Percentiles rank a stretch among this genome's conserved stretches.
Conservation (phyloP, 495 filamentous ascomycete genomes). For the Daldinia grandis region DNA sequence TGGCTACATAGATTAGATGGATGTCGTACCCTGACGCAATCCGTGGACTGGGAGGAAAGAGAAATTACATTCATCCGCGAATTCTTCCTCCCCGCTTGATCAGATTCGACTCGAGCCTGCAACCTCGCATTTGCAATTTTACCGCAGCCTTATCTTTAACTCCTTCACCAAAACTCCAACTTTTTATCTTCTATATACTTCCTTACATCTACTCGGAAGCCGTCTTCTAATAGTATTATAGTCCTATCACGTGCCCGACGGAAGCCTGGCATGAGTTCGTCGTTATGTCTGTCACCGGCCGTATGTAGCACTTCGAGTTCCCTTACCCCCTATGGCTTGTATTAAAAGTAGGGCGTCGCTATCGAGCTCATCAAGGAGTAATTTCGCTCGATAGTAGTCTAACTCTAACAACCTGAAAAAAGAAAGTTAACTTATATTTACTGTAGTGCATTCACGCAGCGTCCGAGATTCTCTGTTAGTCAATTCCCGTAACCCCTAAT, state of each 20-base stretch:
- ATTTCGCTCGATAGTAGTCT: background rate
- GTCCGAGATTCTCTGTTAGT: slow-evolving; percentile 68
- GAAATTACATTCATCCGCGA: slow-evolving; percentile 35
- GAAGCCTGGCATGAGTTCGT: slow-evolving; percentile 37
- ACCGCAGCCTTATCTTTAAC: background rate
- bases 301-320: slow-evolving; percentile 1
- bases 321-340: background rate
- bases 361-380: background rate
- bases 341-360: background rate
- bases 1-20: background rate
- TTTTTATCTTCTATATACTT: slow-evolving; percentile 1
- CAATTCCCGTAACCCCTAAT: background rate
- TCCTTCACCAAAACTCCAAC: slow-evolving; percentile 7
- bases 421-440: background rate
- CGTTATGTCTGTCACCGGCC: slow-evolving; percentile 40
- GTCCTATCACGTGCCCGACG: slow-evolving; percentile 40
- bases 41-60: slow-evolving; percentile 8
- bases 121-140: background rate
- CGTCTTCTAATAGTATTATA: slow-evolving; percentile 25
- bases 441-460: slow-evolving; percentile 69
- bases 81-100: slow-evolving; percentile 25
- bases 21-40: slow-evolving; percentile 5
- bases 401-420: background rate
- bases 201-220: slow-evolving; percentile 10
- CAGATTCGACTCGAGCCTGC: background rate